A percentile compares a stretch with the other conserved stretches of the same genome.
Conservation (phyloP, 2,329 filamentous ascomycete genomes). For the Arthroderma sp. region DNA sequence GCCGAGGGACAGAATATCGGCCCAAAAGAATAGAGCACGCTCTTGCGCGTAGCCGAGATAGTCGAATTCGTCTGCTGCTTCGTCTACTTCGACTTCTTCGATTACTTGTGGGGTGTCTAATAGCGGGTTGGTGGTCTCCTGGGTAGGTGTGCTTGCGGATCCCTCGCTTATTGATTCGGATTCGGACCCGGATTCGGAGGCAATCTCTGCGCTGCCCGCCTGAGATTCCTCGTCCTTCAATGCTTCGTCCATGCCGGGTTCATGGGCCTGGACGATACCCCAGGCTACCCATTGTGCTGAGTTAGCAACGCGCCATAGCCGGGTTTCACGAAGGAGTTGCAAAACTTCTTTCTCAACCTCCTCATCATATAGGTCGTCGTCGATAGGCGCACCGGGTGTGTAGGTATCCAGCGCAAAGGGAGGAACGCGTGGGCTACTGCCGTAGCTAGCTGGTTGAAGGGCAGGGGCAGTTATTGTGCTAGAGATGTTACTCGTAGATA, state of each 20-base stretch:
- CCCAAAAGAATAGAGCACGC: conserved; percentile 86
- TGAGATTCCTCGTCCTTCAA: conserved; percentile 13
- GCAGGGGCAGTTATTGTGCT: conserved; percentile 5
- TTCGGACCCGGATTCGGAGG: background rate
- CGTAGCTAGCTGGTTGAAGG: conserved; percentile 17
- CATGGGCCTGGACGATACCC: conserved; percentile 90
- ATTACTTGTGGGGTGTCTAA: conserved; percentile 16
- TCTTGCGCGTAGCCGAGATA: conserved; percentile 88
- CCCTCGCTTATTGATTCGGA: conserved; percentile 1
- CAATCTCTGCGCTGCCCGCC: conserved; percentile 4
- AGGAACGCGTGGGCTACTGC: conserved; percentile 28
- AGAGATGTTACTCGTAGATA: conserved; percentile 32
- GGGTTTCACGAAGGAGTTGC: conserved; percentile 62
- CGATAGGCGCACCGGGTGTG: conserved; percentile 35
- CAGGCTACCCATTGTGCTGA: conserved; percentile 87
- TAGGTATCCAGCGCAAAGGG: conserved; percentile 73
- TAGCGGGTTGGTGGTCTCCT: conserved; percentile 12
- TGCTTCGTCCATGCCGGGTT: conserved; percentile 53
- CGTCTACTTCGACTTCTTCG: conserved; percentile 32
- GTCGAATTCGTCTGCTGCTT: conserved; percentile 68
- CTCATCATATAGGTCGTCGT: conserved; percentile 52
- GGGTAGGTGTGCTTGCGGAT: conserved; percentile 4
- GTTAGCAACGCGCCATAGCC: conserved; percentile 77
- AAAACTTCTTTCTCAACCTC: conserved; percentile 54
- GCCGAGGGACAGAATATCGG: conserved; percentile 67